Conservation (phyloP, 2,329 filamentous ascomycete species). For the Lasiodiplodia sp. region DNA sequence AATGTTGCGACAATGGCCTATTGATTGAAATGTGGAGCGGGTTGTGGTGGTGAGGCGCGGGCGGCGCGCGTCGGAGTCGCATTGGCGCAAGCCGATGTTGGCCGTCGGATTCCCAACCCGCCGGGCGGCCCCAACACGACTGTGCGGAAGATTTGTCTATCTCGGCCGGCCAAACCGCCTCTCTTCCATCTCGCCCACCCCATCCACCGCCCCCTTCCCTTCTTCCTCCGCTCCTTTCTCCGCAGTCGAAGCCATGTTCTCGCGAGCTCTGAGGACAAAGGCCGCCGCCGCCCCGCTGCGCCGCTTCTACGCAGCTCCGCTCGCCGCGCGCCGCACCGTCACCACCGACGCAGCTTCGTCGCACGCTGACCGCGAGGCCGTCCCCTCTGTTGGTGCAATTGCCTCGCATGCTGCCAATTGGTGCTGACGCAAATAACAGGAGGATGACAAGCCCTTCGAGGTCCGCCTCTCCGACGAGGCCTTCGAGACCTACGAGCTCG, state of each 20-base stretch:
- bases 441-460: constrained; percentile 92
- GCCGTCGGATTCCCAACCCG: constrained; percentile 30
- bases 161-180: constrained; percentile 28
- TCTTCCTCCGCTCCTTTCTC: constrained; percentile 27
- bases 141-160: constrained; percentile 30
- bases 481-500: constrained; percentile 99
- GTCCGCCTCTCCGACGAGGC: constrained; percentile 95
- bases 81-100: constrained; percentile 25
- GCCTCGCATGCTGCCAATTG: not conserved
- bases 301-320: constrained; percentile 44
- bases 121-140: constrained; percentile 30
- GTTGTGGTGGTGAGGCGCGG: not conserved
- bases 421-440: constrained; percentile 57
- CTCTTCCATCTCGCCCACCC: constrained; percentile 26
- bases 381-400: constrained; percentile 60
- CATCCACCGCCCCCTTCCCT: constrained; percentile 26
- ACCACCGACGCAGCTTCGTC: constrained; percentile 95
- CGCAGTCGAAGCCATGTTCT: constrained; percentile 43
- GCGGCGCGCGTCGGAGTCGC: constrained; percentile 24
- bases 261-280: constrained; percentile 49
- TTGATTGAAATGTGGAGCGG: not conserved
- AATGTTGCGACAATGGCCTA: not conserved
- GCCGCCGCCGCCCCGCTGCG: constrained; percentile 49
- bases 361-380: constrained; percentile 80
- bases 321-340: constrained; percentile 69